These are phyloP conservation scores for Talaromyces funiculosus DNA, from an alignment of 2,329 filamentous ascomycete genomes.

Conservation along the genomic window DNA sequence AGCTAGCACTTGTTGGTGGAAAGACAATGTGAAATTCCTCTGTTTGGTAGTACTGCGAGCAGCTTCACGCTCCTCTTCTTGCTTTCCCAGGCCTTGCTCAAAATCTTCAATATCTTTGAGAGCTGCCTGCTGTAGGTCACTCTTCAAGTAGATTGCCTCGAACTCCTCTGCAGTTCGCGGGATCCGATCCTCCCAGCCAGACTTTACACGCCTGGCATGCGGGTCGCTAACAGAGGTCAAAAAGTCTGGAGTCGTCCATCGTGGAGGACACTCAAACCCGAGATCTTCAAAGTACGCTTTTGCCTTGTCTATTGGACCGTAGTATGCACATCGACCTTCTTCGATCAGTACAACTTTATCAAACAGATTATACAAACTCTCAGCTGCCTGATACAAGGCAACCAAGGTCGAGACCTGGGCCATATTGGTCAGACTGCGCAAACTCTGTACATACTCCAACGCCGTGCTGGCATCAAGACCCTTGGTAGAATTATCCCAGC, in stretches of 20 bases:
- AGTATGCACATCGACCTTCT: constrained; percentile 66
- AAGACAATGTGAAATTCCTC: constrained; percentile 50
- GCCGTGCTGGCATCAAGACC: constrained; percentile 71
- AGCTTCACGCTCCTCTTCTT: constrained; percentile 38
- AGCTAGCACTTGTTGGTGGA: constrained; percentile 22
- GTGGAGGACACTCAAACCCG: constrained; percentile 65
- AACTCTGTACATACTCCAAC: constrained; percentile 63
- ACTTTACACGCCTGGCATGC: constrained; percentile 51
- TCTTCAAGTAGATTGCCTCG: constrained; percentile 46
- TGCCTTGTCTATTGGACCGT: constrained; percentile 58
- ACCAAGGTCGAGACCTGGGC: constrained; percentile 58
- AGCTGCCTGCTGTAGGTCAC: constrained; percentile 39
- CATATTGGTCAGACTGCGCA: constrained; percentile 62
- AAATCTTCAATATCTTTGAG: constrained; percentile 50
- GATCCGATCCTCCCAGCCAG: constrained; percentile 53
- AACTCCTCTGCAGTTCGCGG: constrained; percentile 54
- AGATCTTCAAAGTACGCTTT: constrained; percentile 65
- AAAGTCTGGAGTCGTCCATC: constrained; percentile 71
- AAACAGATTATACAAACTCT: constrained; percentile 51
- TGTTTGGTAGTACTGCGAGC: constrained; percentile 36
- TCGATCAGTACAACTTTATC: constrained; percentile 66
- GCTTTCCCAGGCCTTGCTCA: constrained; percentile 43
- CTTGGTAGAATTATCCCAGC: constrained; percentile 71
- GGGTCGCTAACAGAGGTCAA: constrained; percentile 66
- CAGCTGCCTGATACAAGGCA: constrained; percentile 64